These are phyloP conservation scores for Podila epigama DNA, from an alignment of 192 early-diverging fungal genomes.

Conservation along the genomic window DNA sequence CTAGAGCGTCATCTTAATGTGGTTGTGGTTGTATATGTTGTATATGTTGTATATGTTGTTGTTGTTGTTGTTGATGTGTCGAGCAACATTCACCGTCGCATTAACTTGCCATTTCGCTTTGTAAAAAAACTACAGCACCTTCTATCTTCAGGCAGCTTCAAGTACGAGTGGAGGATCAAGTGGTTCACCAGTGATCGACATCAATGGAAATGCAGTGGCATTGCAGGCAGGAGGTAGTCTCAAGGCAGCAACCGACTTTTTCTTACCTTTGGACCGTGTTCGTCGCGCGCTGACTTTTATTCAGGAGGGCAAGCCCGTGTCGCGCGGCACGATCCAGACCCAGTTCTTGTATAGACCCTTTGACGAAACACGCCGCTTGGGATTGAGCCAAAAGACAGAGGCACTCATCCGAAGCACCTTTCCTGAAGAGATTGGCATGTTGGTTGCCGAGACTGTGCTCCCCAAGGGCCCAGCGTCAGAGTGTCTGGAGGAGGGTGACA, in stretches of 20 bases:
- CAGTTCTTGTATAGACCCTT: slow-evolving; percentile 80
- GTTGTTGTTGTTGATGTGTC: not conserved
- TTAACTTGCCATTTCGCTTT: not conserved
- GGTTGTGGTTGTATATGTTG: too few relatives aligned
- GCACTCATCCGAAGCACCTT: slow-evolving; percentile 63
- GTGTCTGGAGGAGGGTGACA: slow-evolving; percentile 79
- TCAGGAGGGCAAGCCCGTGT: slow-evolving; percentile 54
- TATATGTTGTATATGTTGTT: slow-evolving; percentile 48
- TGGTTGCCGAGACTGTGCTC: slow-evolving; percentile 77
- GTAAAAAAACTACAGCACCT: slow-evolving; percentile 30
- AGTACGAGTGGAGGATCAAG: slow-evolving; percentile 79
- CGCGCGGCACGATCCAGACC: slow-evolving; percentile 76
- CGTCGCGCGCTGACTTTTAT: slow-evolving; percentile 62
- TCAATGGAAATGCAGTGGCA: slow-evolving; percentile 83
- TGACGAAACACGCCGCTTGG: slow-evolving; percentile 77
- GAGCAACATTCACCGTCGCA: not conserved
- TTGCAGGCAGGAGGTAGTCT: slow-evolving; percentile 79
- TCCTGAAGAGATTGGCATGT: slow-evolving; percentile 79
- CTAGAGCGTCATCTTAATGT: not conserved
- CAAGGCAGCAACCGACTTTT: slow-evolving; percentile 84
- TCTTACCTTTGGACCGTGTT: slow-evolving; percentile 82
- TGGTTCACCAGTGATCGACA: slow-evolving; percentile 83
- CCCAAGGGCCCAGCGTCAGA: slow-evolving; percentile 74
- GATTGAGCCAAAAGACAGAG: slow-evolving; percentile 69
- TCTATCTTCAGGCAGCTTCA: slow-evolving; percentile 80